phyloP scores from a whole-genome alignment of 176 grass and related monocot species.

The Paspalum notatum region DNA sequence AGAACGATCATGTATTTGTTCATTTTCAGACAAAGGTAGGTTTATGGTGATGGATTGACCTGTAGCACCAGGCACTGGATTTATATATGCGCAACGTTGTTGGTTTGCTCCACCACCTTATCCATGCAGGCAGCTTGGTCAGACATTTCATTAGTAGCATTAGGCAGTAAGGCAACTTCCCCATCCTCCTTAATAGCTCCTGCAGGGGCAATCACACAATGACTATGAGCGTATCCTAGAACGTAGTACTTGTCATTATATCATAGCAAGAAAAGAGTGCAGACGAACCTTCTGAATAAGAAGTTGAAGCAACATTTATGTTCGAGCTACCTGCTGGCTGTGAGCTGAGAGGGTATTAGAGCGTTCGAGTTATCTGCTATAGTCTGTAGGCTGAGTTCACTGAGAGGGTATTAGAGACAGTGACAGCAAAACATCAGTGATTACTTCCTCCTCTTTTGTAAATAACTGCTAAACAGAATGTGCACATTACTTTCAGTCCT shows the following conservation, averaged over 20 bases:
- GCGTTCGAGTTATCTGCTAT: no score
- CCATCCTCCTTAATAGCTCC: slow-evolving; percentile 25
- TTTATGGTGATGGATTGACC: not conserved
- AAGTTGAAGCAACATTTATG: slow-evolving; percentile 38
- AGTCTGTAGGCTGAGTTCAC: not conserved
- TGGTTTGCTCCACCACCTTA: slow-evolving; percentile 8
- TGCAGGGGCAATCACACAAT: slow-evolving; percentile 23
- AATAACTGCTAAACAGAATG: slow-evolving; percentile 48
- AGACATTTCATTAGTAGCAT: slow-evolving; percentile 5
- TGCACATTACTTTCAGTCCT: slow-evolving; percentile 3
- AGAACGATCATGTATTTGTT: slow-evolving; percentile 39
- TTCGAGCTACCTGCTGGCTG: no score
- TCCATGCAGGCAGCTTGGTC: not conserved
- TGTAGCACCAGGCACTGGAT: slow-evolving; percentile 16
- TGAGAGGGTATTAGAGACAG: slow-evolving; percentile 34
- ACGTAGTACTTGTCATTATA: not conserved
- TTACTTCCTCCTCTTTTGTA: slow-evolving; percentile 60
- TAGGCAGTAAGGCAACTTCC: slow-evolving; percentile 12
- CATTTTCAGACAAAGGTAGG: slow-evolving; percentile 8
- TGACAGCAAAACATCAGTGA: slow-evolving; percentile 55
- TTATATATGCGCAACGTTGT: slow-evolving; percentile 16
- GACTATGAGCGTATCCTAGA: slow-evolving; percentile 19
- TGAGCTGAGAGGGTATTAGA: no score
- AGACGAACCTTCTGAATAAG: slow-evolving; percentile 51
- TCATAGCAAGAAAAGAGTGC: not conserved